phyloP scores from a whole-genome alignment of 2,329 filamentous ascomycete genomes.

The Botryotinia convoluta region DNA sequence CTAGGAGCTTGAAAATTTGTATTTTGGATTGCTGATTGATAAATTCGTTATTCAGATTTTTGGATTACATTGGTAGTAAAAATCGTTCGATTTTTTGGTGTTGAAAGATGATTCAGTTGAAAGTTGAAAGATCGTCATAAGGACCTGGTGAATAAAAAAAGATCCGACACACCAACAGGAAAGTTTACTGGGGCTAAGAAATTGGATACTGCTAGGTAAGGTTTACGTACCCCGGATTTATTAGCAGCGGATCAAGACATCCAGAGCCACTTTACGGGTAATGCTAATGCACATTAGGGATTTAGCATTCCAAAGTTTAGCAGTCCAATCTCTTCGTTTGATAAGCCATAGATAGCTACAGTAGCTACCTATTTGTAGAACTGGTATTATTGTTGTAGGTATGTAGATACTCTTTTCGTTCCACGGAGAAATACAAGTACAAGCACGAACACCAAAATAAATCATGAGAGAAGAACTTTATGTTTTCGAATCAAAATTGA shows the following conservation, averaged over 20 bases:
- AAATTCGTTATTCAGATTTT: background rate
- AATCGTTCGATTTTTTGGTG: background rate
- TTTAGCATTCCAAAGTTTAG: background rate
- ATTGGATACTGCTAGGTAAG: background rate
- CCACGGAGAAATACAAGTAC: background rate
- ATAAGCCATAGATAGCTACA: background rate
- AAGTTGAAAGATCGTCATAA: slow-evolving; percentile 7
- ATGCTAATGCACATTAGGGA: background rate
- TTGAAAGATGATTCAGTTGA: background rate
- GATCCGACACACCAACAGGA: background rate
- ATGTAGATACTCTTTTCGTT: background rate
- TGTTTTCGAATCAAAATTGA: too few relatives aligned
- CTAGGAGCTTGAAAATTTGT: background rate
- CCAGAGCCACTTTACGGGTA: slow-evolving; percentile 6
- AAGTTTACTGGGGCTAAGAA: background rate
- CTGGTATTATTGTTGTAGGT: background rate
- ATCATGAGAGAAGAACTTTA: background rate
- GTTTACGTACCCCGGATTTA: slow-evolving; percentile 6
- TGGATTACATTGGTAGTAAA: background rate
- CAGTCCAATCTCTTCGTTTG: background rate
- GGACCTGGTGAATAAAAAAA: slow-evolving; percentile 7
- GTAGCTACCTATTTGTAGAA: too few relatives aligned
- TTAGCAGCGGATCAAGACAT: background rate
- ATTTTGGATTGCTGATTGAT: too few relatives aligned
- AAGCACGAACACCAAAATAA: background rate